Conservation (phyloP, 495 filamentous ascomycete genomes). For the Elasticomyces elasticus region DNA sequence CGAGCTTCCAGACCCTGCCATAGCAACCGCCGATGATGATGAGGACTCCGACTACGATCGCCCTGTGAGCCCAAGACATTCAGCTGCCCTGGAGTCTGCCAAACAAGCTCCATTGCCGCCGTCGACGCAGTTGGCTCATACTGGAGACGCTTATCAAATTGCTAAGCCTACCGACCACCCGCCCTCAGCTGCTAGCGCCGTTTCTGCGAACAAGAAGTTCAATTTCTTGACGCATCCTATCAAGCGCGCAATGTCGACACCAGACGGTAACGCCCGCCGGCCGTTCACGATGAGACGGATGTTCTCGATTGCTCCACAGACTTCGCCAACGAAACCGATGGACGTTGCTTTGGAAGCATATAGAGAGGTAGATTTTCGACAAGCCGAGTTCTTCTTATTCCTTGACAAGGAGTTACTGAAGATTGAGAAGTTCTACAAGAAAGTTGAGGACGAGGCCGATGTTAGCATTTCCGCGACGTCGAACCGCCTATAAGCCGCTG, state of each 20-base stretch:
- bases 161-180: conserved; percentile 3
- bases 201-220: too few species aligned
- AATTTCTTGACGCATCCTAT: conserved; percentile 26
- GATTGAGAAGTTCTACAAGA: conserved; percentile 73
- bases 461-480: too few species aligned
- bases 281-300: conserved; percentile 34
- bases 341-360: conserved; percentile 40
- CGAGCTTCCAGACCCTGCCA: conserved; percentile 66
- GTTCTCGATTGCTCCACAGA: conserved; percentile 32
- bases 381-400: conserved; percentile 70
- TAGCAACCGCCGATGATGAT: conserved; percentile 45
- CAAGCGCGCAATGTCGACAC: conserved; percentile 29
- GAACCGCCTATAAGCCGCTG: too few species aligned
- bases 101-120: conserved; percentile 25
- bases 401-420: conserved; percentile 72
- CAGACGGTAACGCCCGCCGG: conserved; percentile 11
- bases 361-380: conserved; percentile 47
- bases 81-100: neutral
- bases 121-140: conserved; percentile 13
- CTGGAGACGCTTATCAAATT: conserved; percentile 24
- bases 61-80: conserved; percentile 1
- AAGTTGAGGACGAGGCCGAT: conserved; percentile 74
- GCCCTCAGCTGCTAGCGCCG: conserved; percentile 2
- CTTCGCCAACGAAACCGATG: conserved; percentile 14
- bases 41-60: conserved; percentile 2